Conservation (phyloP, 176 grass and related monocot species). For the Cenchrus purpureus region DNA sequence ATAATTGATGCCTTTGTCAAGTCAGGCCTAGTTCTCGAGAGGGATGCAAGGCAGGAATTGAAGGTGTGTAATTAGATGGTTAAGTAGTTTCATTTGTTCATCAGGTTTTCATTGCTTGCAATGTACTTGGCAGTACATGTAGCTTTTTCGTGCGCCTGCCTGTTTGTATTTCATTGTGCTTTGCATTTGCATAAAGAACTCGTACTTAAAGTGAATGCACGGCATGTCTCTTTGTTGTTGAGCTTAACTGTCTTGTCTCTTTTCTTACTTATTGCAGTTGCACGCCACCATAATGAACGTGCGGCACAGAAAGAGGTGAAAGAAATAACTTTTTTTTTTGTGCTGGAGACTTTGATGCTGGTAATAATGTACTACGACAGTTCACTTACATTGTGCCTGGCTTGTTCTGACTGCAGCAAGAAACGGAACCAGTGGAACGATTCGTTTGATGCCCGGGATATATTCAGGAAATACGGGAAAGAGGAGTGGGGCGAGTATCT, state of each 20-base stretch:
- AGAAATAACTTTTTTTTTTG: neutral
- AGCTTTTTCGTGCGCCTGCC: neutral
- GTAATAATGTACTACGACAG: neutral
- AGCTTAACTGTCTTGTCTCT: neutral
- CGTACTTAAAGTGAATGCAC: neutral
- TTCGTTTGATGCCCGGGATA: slow-evolving; percentile 71
- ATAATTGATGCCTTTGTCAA: slow-evolving; percentile 86
- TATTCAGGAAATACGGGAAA: slow-evolving; percentile 63
- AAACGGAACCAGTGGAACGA: slow-evolving; percentile 49
- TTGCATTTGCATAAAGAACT: slow-evolving; percentile 22
- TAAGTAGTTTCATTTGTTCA: neutral
- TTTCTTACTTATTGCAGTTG: slow-evolving; percentile 50
- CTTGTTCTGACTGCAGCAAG: slow-evolving; percentile 47
- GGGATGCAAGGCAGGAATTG: slow-evolving; percentile 68
- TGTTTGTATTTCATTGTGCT: neutral
- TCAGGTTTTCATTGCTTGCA: neutral
- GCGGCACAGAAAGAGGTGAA: slow-evolving; percentile 78
- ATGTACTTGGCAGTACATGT: neutral
- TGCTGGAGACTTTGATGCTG: neutral
- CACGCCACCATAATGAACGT: slow-evolving; percentile 94
- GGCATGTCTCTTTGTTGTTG: slow-evolving; percentile 3
- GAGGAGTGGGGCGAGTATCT: slow-evolving; percentile 80
- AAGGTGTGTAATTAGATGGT: slow-evolving; percentile 56
- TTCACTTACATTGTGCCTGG: neutral
- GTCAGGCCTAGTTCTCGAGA: slow-evolving; percentile 71